A percentile compares a stretch with the other conserved stretches of the same genome.
phyloP scores from a whole-genome alignment of 148 eudicot species.

The Chenopodium quinoa region DNA sequence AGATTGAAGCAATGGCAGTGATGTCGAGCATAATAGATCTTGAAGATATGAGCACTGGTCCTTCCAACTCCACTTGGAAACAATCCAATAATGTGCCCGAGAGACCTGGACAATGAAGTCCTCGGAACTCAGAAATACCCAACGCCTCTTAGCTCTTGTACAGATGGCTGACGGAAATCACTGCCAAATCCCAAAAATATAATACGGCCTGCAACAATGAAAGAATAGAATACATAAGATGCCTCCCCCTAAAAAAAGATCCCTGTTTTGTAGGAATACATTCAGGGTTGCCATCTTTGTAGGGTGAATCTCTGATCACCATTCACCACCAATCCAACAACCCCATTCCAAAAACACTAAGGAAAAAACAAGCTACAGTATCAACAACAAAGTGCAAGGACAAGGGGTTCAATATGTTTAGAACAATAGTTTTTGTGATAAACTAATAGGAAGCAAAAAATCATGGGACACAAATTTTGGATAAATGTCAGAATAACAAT shows the following conservation, averaged over 20 bases:
- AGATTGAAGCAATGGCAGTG: neutral
- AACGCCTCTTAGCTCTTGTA: constrained; percentile 42
- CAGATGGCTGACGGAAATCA: constrained; percentile 33
- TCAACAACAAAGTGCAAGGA: neutral
- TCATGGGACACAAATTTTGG: neutral
- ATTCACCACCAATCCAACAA: too few species aligned
- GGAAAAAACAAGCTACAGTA: too few species aligned
- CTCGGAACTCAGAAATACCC: constrained; percentile 49
- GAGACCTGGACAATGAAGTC: neutral
- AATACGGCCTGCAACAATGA: constrained; percentile 50
- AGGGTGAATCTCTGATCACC: too few species aligned
- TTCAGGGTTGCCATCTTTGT: too few species aligned
- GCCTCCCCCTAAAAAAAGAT: neutral
- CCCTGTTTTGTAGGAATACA: too few species aligned
- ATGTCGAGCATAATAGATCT: neutral
- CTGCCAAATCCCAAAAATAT: constrained; percentile 51
- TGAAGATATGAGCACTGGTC: neutral
- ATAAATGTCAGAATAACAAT: neutral
- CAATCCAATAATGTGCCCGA: neutral
- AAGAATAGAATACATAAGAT: constrained; percentile 10
- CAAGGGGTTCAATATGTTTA: neutral
- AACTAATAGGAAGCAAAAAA: neutral
- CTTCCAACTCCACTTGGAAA: neutral
- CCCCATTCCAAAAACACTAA: too few species aligned
- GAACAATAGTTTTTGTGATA: neutral